Evolutionary conservation across 1,284 basidiomycete species (phyloP).

Genomic region (Cerrena zonata): DNA sequence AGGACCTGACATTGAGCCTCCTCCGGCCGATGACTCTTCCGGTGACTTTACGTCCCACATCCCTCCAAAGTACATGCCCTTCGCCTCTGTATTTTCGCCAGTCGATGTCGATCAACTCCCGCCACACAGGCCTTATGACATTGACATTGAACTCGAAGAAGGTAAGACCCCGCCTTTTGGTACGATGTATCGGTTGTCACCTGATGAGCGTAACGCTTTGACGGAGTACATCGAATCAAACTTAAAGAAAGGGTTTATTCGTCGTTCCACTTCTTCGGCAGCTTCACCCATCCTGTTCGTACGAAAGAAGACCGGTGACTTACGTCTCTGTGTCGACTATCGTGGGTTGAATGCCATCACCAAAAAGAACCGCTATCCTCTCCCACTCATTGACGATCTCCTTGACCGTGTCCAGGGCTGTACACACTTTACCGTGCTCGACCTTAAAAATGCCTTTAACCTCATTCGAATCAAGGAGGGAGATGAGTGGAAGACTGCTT

Average conservation of each 20-base stretch:
- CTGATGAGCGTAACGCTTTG: too few relatives aligned
- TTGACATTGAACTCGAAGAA: too few relatives aligned
- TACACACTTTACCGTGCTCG: constrained; percentile 30
- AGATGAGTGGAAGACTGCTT: constrained; percentile 32
- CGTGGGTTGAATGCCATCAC: constrained; percentile 27
- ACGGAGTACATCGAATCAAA: too few relatives aligned
- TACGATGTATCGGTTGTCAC: too few relatives aligned
- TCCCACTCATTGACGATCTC: constrained; percentile 35
- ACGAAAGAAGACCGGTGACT: constrained; percentile 27
- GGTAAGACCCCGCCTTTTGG: too few relatives aligned
- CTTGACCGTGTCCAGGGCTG: constrained; percentile 29
- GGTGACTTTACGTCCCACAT: constrained; percentile 3
- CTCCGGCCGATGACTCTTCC: background rate
- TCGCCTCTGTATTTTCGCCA: constrained; percentile 13
- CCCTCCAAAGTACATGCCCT: constrained; percentile 12
- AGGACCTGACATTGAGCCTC: background rate
- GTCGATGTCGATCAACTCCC: constrained; percentile 10
- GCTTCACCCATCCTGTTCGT: constrained; percentile 29
- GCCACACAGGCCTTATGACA: constrained; percentile 10
- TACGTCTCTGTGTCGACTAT: constrained; percentile 29
- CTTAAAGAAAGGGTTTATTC: constrained; percentile 28
- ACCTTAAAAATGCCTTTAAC: constrained; percentile 36
- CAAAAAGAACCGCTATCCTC: constrained; percentile 36
- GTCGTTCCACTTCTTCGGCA: constrained; percentile 31
- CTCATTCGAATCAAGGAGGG: constrained; percentile 29